Evolutionary conservation across 345 rosid genomes (phyloP), one percentile per base, ranked within the genome.

Genomic region (Dipteronia sinensis): DNA sequence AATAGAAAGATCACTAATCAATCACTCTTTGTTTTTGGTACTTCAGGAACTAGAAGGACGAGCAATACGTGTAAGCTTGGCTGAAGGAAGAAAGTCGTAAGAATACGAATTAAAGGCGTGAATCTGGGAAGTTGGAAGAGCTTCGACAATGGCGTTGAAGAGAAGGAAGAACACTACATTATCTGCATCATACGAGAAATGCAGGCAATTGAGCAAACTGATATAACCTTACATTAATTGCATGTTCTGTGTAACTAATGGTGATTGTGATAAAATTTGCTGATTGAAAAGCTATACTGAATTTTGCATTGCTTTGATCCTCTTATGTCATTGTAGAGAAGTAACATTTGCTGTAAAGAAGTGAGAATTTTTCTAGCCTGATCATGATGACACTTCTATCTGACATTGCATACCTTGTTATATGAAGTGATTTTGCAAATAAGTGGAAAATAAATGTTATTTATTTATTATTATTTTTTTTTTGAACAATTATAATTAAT

Each of bases 1-100:
- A 2, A 19, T 51, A 12, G 17, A 49, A 31, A 65, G 10, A 19
- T 31, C 25, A 3, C 53, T 63, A 69, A 64, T 78, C 34, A 6
- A 29, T 71, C 55, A 17, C 8, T 44, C 16, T 25, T 77, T 72
- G 27, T 69, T 31, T 31, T 68, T 65, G 67, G 17, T 76, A 11
- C 69, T 13, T 22, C 46, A 90, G 92, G 98, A 92, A 76, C 82
- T 95, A 0, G 97, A 93, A 49, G 98, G 98, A 44, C 84, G 98
- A 12, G 88, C 87, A 0, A 77, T 93, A 74, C 86, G 98, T 16
- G 93, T 93, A n/a, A 89, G 91, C 86, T 65, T 86, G 73, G 98
- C 99, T 65, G 80, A 92, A 81, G 98, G 95, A 69, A 90, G 82
- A 81, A 86, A 82, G 79, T 79, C 83, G 23, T 82, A 79, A 79